Evolutionary conservation across 305 asterid genomes (phyloP).

Genomic region (Petunia hybrid): DNA sequence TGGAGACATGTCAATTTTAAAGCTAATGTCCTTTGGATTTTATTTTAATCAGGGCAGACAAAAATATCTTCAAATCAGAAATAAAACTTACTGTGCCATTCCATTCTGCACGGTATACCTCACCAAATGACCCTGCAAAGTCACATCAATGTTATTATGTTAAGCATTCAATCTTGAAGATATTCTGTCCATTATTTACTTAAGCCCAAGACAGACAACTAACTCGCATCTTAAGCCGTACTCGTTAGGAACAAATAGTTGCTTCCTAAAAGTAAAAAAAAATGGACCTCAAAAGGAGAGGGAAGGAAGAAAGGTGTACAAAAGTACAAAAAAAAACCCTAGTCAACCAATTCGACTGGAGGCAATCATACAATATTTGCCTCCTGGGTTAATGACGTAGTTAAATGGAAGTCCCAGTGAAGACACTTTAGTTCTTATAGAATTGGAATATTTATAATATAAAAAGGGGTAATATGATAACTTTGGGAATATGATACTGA

Average conservation of each 20-base stretch:
- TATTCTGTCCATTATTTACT: background rate
- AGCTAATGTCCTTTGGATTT: constrained; percentile 23
- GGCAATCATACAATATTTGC: background rate
- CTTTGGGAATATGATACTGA: constrained; percentile 1
- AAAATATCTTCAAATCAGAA: constrained; percentile 24
- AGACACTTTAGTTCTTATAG: background rate
- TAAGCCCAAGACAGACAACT: background rate
- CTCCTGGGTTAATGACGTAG: background rate
- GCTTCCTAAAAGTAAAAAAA: constrained; percentile 8
- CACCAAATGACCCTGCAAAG: constrained; percentile 94
- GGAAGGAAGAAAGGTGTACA: constrained; percentile 1
- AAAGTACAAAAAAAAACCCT: constrained; percentile 1
- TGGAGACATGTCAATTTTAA: constrained; percentile 1
- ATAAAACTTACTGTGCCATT: constrained; percentile 80
- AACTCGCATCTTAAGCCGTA: background rate
- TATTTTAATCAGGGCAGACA: background rate
- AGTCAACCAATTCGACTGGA: background rate
- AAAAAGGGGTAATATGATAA: constrained; percentile 4
- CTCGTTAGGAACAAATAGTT: constrained; percentile 13
- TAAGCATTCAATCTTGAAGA: constrained; percentile 8
- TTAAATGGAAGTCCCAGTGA: background rate
- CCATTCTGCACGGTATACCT: constrained; percentile 97
- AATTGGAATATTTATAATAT: constrained; percentile 3
- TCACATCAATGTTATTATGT: constrained; percentile 19
- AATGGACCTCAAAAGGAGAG: background rate